These are phyloP conservation scores for Dactylis glomerata DNA, from an alignment of 176 grass and related monocot genomes.

Conservation along the genomic window DNA sequence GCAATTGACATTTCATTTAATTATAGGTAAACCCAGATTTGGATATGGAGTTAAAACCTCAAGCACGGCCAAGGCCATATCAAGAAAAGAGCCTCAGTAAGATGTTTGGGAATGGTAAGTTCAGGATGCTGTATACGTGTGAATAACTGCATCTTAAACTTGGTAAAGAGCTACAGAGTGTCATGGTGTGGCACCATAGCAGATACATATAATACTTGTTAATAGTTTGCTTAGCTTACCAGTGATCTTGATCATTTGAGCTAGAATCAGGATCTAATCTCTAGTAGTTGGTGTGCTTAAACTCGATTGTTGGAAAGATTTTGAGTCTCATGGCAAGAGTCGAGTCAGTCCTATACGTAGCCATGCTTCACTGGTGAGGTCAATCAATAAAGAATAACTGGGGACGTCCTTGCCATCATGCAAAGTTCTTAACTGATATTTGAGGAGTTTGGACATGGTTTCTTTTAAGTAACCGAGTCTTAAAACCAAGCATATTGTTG, in stretches of 20 bases:
- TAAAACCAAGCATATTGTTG: not conserved
- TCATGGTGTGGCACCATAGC: not conserved
- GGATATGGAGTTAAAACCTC: constrained; percentile 80
- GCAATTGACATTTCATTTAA: constrained; percentile 14
- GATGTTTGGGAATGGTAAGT: constrained; percentile 98
- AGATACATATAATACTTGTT: not conserved
- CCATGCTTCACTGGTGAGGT: not conserved
- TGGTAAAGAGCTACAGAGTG: constrained; percentile 3
- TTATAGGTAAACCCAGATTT: constrained; percentile 82
- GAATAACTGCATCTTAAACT: constrained; percentile 4
- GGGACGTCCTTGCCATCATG: not conserved
- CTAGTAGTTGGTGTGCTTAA: not conserved
- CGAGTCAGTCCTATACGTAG: not conserved
- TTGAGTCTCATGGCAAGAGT: not conserved
- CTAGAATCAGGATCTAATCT: not conserved
- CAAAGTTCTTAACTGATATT: not conserved
- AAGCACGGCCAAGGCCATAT: constrained; percentile 90
- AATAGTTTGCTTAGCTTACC: not conserved
- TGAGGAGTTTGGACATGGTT: constrained; percentile 7
- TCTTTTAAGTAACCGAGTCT: not conserved
- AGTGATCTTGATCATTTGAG: not conserved
- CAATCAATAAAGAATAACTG: not conserved
- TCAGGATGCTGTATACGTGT: not conserved
- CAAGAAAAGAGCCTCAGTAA: constrained; percentile 99
- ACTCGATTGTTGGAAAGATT: not conserved